Evolutionary conservation across 345 rosid genomes (phyloP).

Genomic region (Eucalyptus rudis): DNA sequence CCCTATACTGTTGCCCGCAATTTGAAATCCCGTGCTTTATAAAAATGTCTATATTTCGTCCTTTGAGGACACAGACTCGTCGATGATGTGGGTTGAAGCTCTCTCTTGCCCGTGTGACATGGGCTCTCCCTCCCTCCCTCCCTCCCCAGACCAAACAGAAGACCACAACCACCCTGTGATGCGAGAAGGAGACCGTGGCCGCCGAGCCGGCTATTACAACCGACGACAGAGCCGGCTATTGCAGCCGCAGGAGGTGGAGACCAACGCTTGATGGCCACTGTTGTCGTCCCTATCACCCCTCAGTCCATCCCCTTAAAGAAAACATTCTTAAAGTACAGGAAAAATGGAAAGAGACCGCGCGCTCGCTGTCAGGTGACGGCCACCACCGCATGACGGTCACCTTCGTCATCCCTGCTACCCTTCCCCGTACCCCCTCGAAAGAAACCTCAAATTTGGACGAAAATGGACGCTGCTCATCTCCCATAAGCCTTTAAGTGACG

Average conservation of each 20-base stretch:
- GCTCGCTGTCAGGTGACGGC: background rate
- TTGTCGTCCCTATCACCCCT: background rate
- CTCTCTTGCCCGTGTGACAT: background rate
- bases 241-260: background rate
- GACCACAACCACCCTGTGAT: background rate
- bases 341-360: background rate
- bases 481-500: background rate
- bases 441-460: background rate
- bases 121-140: background rate
- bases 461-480: background rate
- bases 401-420: too few relatives aligned
- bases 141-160: background rate
- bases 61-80: background rate
- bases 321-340: background rate
- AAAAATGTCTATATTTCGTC: background rate
- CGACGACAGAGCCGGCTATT: accelerated
- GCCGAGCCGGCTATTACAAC: background rate
- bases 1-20: background rate
- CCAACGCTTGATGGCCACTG: background rate
- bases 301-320: background rate
- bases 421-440: background rate
- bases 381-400: background rate
- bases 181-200: background rate
- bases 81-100: background rate
- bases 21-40: background rate